Percentiles rank a stretch among this genome's conserved stretches.
phyloP scores from a whole-genome alignment of 305 asterid genomes.

The Fraxinus latifolia region DNA sequence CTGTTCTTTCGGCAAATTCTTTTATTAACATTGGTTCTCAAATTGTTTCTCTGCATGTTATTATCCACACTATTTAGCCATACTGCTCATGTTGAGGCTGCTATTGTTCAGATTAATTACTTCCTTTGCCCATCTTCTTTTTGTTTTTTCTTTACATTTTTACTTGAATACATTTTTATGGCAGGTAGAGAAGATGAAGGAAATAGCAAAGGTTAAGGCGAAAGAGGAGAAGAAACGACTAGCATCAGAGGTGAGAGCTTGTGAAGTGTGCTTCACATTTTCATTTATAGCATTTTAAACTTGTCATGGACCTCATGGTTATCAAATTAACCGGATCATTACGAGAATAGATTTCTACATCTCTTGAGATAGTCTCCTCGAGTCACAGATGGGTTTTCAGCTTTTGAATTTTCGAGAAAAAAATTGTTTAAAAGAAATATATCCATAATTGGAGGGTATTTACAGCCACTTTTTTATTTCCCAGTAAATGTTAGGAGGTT shows the following conservation, averaged over 20 bases:
- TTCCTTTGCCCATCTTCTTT: background rate
- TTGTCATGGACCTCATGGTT: background rate
- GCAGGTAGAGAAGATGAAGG: constrained; percentile 89
- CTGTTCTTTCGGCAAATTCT: background rate
- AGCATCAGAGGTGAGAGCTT: constrained; percentile 71
- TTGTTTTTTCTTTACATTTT: constrained; percentile 21
- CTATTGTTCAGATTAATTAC: constrained; percentile 7
- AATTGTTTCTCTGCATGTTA: background rate
- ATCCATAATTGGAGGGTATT: background rate
- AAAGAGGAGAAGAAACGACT: constrained; percentile 72
- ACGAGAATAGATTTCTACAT: background rate
- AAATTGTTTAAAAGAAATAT: background rate
- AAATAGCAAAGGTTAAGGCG: constrained; percentile 81
- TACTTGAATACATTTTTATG: constrained; percentile 19
- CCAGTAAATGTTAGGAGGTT: background rate
- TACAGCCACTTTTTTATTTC: background rate
- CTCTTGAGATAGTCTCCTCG: background rate
- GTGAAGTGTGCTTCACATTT: constrained; percentile 11
- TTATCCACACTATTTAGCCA: background rate
- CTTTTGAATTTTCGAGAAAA: background rate
- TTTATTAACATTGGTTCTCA: background rate
- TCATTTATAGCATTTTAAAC: constrained; percentile 3
- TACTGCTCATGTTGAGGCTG: background rate
- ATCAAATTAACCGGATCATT: constrained; percentile 1
- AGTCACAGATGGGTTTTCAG: background rate